Conservation (phyloP, 2,329 filamentous ascomycete species). For the Aureobasidium sp. region DNA sequence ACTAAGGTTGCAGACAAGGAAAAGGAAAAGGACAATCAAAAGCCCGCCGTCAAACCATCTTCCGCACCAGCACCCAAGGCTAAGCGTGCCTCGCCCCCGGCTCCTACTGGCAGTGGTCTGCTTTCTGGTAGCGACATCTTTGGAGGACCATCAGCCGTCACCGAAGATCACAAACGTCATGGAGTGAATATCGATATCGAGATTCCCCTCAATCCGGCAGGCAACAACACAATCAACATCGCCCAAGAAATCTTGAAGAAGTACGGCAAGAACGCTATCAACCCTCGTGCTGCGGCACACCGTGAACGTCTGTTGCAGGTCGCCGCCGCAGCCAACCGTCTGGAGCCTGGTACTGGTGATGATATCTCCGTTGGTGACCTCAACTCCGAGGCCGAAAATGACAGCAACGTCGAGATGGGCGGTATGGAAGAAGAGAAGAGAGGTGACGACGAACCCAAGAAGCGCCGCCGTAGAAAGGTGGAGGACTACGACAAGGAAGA, state of each 20-base stretch:
- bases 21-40: constrained; percentile 11
- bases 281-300: constrained; percentile 83
- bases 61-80: constrained; percentile 25
- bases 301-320: constrained; percentile 82
- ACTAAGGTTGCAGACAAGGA: constrained; percentile 13
- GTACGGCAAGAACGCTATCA: constrained; percentile 89
- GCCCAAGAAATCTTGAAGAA: constrained; percentile 87
- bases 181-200: constrained; percentile 77
- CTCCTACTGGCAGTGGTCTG: constrained; percentile 56
- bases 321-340: constrained; percentile 75
- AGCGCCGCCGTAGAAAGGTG: constrained; percentile 65
- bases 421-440: constrained; percentile 56
- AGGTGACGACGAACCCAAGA: constrained; percentile 62
- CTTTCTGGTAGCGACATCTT: constrained; percentile 57
- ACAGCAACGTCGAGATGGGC: constrained; percentile 84
- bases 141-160: constrained; percentile 43
- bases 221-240: constrained; percentile 91
- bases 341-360: constrained; percentile 62
- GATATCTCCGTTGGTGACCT: constrained; percentile 64
- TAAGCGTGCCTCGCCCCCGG: constrained; percentile 47
- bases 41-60: background rate
- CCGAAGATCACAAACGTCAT: constrained; percentile 38
- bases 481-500: constrained; percentile 63
- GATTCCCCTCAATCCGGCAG: constrained; percentile 71
- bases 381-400: constrained; percentile 51